Conservation (phyloP, 2,329 filamentous ascomycete genomes). For the Triangularia verruculosa region DNA sequence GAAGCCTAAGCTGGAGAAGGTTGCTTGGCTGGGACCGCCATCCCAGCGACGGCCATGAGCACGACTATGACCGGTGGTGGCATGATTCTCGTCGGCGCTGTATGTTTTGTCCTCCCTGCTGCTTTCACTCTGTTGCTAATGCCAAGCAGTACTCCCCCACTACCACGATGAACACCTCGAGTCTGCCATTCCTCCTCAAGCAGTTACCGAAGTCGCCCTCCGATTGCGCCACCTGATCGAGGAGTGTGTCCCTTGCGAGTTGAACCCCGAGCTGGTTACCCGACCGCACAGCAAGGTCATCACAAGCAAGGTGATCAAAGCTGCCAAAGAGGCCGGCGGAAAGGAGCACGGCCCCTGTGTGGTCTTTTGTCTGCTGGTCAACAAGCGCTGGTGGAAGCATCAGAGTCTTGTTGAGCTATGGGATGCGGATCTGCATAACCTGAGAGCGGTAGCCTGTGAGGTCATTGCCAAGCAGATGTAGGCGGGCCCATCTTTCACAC, state of each 20-base stretch:
- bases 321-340: slow-evolving; percentile 78
- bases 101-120: slow-evolving; percentile 20
- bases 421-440: slow-evolving; percentile 80
- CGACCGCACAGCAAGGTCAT: slow-evolving; percentile 82
- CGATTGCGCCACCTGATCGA: slow-evolving; percentile 89
- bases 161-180: slow-evolving; percentile 56
- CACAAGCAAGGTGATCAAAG: slow-evolving; percentile 72
- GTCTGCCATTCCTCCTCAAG: slow-evolving; percentile 68
- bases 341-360: slow-evolving; percentile 73
- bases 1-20: slow-evolving; percentile 31
- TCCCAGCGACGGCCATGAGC: slow-evolving; percentile 25
- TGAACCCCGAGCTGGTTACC: slow-evolving; percentile 73
- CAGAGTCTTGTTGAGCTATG: slow-evolving; percentile 82
- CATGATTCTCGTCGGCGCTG: slow-evolving; percentile 32
- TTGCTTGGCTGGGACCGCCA: slow-evolving; percentile 34
- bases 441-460: slow-evolving; percentile 81
- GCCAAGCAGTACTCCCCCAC: slow-evolving; percentile 59
- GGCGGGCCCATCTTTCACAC: slow-evolving; percentile 35
- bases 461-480: slow-evolving; percentile 77
- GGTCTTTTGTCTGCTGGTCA: slow-evolving; percentile 76
- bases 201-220: slow-evolving; percentile 86
- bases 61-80: slow-evolving; percentile 28
- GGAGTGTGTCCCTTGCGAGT: slow-evolving; percentile 83
- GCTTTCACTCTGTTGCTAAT: slow-evolving; percentile 1
- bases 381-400: slow-evolving; percentile 69